These are phyloP conservation scores for Platismatia glauca DNA, from an alignment of 495 filamentous ascomycete genomes.

Conservation along the genomic window DNA sequence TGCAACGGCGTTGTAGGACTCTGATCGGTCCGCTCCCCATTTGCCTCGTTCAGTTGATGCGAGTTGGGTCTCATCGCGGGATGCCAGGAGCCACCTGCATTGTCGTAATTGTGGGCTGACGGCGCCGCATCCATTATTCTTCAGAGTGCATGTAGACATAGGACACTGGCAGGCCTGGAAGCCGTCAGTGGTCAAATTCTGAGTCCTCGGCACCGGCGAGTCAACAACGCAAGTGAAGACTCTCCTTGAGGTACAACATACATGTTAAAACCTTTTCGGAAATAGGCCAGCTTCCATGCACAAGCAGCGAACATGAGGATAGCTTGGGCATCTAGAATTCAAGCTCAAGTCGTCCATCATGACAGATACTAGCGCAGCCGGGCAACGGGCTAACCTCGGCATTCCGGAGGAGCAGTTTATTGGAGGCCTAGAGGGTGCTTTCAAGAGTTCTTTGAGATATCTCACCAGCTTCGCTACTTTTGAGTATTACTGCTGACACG, in stretches of 20 bases:
- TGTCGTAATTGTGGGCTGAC: background rate
- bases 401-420: background rate
- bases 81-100: slow-evolving; percentile 15
- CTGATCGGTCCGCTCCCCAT: background rate
- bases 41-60: slow-evolving; percentile 1
- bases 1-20: background rate
- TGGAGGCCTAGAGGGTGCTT: no score
- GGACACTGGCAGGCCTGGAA: background rate
- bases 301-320: background rate
- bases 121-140: slow-evolving; percentile 6
- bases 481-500: background rate
- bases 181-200: background rate
- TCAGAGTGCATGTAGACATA: background rate
- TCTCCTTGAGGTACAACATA: background rate
- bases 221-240: background rate
- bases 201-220: background rate
- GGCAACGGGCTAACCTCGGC: background rate
- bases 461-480: background rate
- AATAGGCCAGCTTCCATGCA: background rate
- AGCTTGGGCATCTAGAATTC: background rate
- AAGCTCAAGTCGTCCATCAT: background rate
- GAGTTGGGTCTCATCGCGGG: slow-evolving; percentile 12
- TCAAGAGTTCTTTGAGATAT: background rate
- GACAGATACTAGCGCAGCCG: background rate
- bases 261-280: background rate